Evolutionary conservation across 83 land plant species (phyloP).

Genomic region (Thuja plicata): DNA sequence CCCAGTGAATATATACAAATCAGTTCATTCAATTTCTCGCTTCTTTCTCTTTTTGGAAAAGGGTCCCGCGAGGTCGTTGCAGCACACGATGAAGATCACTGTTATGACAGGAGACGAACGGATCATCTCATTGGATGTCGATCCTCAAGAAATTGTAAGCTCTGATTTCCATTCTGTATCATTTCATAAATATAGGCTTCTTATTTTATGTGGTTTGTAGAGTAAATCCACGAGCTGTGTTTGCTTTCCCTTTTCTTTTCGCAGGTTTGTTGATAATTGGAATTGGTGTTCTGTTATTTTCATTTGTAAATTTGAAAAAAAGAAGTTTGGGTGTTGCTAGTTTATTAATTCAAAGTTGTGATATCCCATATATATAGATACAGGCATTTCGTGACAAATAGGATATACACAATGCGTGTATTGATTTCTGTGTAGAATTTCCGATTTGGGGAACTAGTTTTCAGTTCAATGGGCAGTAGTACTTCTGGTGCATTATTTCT

Average conservation of each 20-base stretch:
- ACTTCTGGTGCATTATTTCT: background rate
- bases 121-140: slow-evolving; percentile 78
- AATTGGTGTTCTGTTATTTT: background rate
- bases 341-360: background rate
- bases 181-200: slow-evolving; percentile 7
- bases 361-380: background rate
- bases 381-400: background rate
- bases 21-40: background rate
- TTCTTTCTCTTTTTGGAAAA: background rate
- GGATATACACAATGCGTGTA: background rate
- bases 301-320: background rate
- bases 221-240: background rate
- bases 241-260: background rate
- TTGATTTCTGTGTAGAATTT: background rate
- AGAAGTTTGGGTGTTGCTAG: background rate
- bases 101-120: slow-evolving; percentile 88
- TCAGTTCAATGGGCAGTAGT: background rate
- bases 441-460: no score
- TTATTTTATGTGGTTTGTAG: background rate
- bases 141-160: slow-evolving; percentile 80
- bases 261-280: background rate
- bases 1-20: background rate
- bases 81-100: slow-evolving; percentile 75
- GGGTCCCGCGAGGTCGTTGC: background rate
- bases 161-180: background rate